Evolutionary conservation across 345 rosid genomes (phyloP).

Genomic region (Eucalyptus tenuipes): DNA sequence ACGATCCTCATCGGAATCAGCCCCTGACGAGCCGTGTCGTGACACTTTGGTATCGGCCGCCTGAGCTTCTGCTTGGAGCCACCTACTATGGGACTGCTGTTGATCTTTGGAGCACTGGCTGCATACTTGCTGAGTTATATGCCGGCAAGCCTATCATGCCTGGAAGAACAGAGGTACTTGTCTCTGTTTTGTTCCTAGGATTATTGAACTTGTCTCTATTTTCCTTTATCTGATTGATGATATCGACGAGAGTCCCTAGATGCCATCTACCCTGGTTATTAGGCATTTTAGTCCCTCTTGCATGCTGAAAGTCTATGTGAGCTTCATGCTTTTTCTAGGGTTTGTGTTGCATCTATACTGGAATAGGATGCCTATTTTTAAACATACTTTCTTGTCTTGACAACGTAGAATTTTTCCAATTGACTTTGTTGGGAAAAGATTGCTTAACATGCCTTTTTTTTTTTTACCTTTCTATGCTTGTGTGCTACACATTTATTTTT

Average conservation of each 20-base stretch:
- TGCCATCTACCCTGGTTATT: background rate
- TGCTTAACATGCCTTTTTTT: background rate
- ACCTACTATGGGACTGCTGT: conserved; percentile 80
- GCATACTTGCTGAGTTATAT: conserved; percentile 90
- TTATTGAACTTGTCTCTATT: background rate
- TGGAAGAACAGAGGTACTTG: conserved; percentile 93
- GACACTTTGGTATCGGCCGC: conserved; percentile 98
- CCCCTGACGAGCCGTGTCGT: conserved; percentile 94
- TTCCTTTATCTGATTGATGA: background rate
- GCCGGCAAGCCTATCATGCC: conserved; percentile 99
- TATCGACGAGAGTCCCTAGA: background rate
- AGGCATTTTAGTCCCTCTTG: background rate
- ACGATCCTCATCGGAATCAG: conserved; percentile 60
- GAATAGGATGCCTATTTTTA: background rate
- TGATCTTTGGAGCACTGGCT: conserved; percentile 96
- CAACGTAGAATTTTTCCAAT: background rate
- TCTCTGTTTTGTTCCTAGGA: background rate
- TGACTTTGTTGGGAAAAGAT: background rate
- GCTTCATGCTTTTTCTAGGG: background rate
- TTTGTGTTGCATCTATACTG: background rate
- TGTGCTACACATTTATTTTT: background rate
- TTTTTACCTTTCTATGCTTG: background rate
- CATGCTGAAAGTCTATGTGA: background rate
- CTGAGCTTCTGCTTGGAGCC: conserved; percentile 94
- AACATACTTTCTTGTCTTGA: background rate